Conservation (phyloP, 139 green algal species). For the Micromonas commoda region DNA sequence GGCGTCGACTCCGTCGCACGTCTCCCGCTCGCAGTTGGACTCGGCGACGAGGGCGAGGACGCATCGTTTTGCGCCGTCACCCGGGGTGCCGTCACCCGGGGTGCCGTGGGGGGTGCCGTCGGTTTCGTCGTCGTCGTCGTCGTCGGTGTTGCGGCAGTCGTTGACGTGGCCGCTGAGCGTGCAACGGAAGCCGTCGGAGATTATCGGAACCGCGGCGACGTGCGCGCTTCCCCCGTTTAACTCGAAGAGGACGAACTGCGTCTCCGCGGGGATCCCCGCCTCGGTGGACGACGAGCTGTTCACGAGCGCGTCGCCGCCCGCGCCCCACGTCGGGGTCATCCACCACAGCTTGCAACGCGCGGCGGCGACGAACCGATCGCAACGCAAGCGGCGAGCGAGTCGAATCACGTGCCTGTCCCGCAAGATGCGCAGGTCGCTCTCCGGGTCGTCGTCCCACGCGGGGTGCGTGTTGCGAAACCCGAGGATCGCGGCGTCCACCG, state of each 20-base stretch:
- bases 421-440: too few species aligned
- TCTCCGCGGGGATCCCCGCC: constrained; percentile 72
- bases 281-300: too few species aligned
- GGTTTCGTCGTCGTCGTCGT: neutral
- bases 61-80: neutral
- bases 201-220: constrained; percentile 70
- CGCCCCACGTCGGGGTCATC: constrained; percentile 87
- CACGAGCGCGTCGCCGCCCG: constrained; percentile 13
- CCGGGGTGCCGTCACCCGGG: too few species aligned
- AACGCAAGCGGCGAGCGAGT: neutral
- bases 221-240: constrained; percentile 54
- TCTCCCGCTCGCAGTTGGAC: neutral
- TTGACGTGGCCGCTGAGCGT: neutral
- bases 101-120: neutral
- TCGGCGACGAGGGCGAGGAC: constrained; percentile 51
- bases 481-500: too few species aligned
- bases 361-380: constrained; percentile 33
- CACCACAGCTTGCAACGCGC: constrained; percentile 68
- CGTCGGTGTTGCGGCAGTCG: neutral
- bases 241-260: constrained; percentile 84
- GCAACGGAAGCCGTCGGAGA: constrained; percentile 42
- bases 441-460: too few species aligned
- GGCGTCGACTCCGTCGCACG: neutral
- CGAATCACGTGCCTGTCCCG: neutral
- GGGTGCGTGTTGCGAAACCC: too few species aligned